These are phyloP conservation scores for Apodospora peruviana DNA, from an alignment of 495 filamentous ascomycete genomes.

Conservation along the genomic window DNA sequence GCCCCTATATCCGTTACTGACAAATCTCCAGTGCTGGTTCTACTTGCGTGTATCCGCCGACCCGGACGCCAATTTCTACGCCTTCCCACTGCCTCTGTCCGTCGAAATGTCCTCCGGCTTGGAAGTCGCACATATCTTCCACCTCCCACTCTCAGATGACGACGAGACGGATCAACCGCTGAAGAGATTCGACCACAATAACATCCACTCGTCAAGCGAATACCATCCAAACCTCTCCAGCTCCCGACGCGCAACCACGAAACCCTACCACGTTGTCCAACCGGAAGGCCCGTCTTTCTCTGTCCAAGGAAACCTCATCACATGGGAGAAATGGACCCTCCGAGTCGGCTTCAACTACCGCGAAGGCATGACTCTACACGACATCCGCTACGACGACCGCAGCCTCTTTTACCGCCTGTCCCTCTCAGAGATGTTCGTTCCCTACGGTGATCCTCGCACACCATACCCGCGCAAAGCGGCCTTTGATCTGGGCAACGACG, in stretches of 20 bases:
- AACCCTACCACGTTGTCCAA: constrained; percentile 69
- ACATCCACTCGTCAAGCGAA: constrained; percentile 49
- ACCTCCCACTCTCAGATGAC: constrained; percentile 46
- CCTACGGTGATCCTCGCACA: constrained; percentile 62
- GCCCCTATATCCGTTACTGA: constrained; percentile 17
- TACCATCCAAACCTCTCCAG: constrained; percentile 63
- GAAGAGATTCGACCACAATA: constrained; percentile 28
- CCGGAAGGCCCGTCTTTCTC: constrained; percentile 68
- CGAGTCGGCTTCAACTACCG: constrained; percentile 63
- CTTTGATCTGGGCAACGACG: constrained; percentile 70
- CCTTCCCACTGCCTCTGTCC: constrained; percentile 66
- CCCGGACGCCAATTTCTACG: constrained; percentile 68
- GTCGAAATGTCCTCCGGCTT: constrained; percentile 62
- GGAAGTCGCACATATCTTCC: constrained; percentile 55
- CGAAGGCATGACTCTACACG: constrained; percentile 60
- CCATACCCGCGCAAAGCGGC: constrained; percentile 70
- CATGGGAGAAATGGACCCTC: constrained; percentile 63
- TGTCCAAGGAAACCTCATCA: constrained; percentile 32
- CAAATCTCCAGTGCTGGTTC: constrained; percentile 59
- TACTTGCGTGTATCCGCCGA: constrained; percentile 55
- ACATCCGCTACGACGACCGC: constrained; percentile 59
- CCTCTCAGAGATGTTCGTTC: constrained; percentile 72
- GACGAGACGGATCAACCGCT: constrained; percentile 42
- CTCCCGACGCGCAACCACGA: constrained; percentile 52
- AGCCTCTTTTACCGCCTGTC: constrained; percentile 60